Evolutionary conservation across 2,329 filamentous ascomycete species (phyloP).

Genomic region (Beauveria sp.): DNA sequence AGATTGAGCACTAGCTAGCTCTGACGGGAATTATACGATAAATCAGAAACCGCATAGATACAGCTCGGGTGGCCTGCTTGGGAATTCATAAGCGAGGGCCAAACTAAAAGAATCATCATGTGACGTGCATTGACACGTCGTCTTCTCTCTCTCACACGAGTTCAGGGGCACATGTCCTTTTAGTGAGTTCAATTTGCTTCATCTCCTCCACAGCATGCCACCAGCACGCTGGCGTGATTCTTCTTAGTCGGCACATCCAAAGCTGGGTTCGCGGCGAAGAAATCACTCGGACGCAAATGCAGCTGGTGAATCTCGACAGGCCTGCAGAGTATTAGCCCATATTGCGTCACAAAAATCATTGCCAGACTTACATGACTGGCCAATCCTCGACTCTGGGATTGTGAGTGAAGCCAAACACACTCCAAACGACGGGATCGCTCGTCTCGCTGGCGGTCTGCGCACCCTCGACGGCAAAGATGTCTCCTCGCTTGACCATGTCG

Average conservation of each 20-base stretch:
- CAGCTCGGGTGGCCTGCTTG: neutral
- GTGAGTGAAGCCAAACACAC: conserved; percentile 41
- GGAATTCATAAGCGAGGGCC: too few relatives aligned
- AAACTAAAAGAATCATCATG: neutral
- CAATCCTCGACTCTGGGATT: conserved; percentile 42
- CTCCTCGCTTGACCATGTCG: conserved; percentile 38
- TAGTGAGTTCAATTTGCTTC: neutral
- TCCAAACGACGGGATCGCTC: conserved; percentile 36
- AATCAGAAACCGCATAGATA: neutral
- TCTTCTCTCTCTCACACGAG: neutral
- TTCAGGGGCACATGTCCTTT: neutral
- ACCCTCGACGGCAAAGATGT: conserved; percentile 35
- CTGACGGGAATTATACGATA: conserved; percentile 10
- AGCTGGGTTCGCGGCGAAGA: conserved; percentile 38
- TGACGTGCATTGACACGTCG: neutral
- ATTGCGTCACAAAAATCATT: neutral
- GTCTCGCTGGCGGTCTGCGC: conserved; percentile 15
- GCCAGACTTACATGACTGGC: conserved; percentile 40
- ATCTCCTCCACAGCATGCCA: conserved; percentile 25
- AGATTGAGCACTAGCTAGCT: conserved; percentile 51
- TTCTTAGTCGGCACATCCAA: conserved; percentile 32
- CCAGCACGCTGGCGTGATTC: conserved; percentile 33
- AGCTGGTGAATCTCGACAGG: conserved; percentile 41
- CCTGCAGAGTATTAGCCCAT: conserved; percentile 23
- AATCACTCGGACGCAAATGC: conserved; percentile 37